phyloP scores from a whole-genome alignment of 805 yeast species.

The Saccharomycopsis fodiens region DNA sequence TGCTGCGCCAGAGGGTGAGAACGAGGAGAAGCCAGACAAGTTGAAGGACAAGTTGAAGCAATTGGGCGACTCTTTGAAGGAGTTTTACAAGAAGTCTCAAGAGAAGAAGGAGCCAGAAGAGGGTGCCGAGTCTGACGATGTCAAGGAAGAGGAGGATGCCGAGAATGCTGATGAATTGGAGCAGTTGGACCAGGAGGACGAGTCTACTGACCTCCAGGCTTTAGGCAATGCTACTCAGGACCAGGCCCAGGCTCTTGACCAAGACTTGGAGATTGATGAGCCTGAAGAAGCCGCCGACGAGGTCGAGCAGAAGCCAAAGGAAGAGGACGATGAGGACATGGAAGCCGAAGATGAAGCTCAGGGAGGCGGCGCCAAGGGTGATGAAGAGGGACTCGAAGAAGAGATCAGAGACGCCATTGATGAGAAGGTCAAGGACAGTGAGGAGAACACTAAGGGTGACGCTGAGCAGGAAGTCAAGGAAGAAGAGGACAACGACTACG shows the following conservation, averaged over 20 bases:
- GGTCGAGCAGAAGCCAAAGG: background rate
- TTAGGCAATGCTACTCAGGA: slow-evolving; percentile 83
- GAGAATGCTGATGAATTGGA: slow-evolving; percentile 68
- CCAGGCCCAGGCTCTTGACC: slow-evolving; percentile 67
- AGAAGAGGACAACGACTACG: slow-evolving; percentile 19
- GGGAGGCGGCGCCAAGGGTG: background rate
- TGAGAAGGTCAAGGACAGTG: slow-evolving; percentile 18
- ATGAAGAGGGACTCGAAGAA: slow-evolving; percentile 3
- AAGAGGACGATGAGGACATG: slow-evolving; percentile 1
- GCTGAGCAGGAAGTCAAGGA: slow-evolving; percentile 28
- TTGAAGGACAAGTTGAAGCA: slow-evolving; percentile 77
- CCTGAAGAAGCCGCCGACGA: slow-evolving; percentile 6
- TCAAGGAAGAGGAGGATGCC: slow-evolving; percentile 28
- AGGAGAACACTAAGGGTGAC: slow-evolving; percentile 25
- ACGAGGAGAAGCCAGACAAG: slow-evolving; percentile 40
- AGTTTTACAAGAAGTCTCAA: slow-evolving; percentile 82
- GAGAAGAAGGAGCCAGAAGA: slow-evolving; percentile 77
- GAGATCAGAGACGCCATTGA: slow-evolving; percentile 26
- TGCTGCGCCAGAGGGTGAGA: slow-evolving; percentile 35
- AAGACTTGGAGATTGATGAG: slow-evolving; percentile 35
- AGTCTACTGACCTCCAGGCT: slow-evolving; percentile 74
- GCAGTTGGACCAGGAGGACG: slow-evolving; percentile 81
- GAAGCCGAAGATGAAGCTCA: slow-evolving; percentile 6
- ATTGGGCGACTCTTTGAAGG: slow-evolving; percentile 86
- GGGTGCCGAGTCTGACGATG: slow-evolving; percentile 37